A percentile compares a stretch with the other conserved stretches of the same genome.
Evolutionary conservation across 2,329 filamentous ascomycete genomes (phyloP).

Genomic region (Alternaria sp.): DNA sequence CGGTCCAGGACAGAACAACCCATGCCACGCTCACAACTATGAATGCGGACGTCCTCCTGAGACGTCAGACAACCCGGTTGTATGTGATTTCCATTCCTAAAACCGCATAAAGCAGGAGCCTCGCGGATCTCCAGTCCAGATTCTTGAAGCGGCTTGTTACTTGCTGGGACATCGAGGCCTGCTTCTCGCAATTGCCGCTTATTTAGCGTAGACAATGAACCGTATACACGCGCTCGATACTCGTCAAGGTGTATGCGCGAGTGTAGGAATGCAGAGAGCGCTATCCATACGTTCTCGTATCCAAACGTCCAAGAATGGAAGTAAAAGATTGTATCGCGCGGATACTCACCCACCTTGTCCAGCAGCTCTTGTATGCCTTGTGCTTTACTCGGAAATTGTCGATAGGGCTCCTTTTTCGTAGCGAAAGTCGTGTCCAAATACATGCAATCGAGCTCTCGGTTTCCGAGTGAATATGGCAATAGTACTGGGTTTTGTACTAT

Average conservation of each 20-base stretch:
- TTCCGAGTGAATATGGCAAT: slow-evolving; percentile 70
- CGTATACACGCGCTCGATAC: slow-evolving; percentile 80
- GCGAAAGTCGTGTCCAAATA: slow-evolving; percentile 91
- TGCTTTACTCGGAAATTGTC: slow-evolving; percentile 69
- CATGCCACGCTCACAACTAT: slow-evolving; percentile 83
- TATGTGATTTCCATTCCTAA: slow-evolving; percentile 74
- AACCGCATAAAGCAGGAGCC: slow-evolving; percentile 74
- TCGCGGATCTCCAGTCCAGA: slow-evolving; percentile 60
- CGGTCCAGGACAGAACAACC: slow-evolving; percentile 63
- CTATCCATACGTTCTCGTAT: slow-evolving; percentile 92
- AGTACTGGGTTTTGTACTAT: slow-evolving; percentile 75
- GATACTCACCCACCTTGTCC: slow-evolving; percentile 71
- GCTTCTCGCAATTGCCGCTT: slow-evolving; percentile 36
- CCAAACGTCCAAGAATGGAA: slow-evolving; percentile 91
- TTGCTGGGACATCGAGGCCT: slow-evolving; percentile 48
- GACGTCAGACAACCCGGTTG: slow-evolving; percentile 76
- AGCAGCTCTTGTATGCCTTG: slow-evolving; percentile 80
- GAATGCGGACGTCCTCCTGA: slow-evolving; percentile 70
- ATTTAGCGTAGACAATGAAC: slow-evolving; percentile 57
- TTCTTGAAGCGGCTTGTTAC: slow-evolving; percentile 32
- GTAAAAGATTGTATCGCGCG: slow-evolving; percentile 79
- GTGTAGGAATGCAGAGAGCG: slow-evolving; percentile 73
- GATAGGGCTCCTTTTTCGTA: slow-evolving; percentile 58
- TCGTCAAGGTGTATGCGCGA: slow-evolving; percentile 81
- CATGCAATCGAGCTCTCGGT: slow-evolving; percentile 72